Base-by-base conservation (phyloP, 257 asterid species). In the Jaltomata sinuosa region DNA sequence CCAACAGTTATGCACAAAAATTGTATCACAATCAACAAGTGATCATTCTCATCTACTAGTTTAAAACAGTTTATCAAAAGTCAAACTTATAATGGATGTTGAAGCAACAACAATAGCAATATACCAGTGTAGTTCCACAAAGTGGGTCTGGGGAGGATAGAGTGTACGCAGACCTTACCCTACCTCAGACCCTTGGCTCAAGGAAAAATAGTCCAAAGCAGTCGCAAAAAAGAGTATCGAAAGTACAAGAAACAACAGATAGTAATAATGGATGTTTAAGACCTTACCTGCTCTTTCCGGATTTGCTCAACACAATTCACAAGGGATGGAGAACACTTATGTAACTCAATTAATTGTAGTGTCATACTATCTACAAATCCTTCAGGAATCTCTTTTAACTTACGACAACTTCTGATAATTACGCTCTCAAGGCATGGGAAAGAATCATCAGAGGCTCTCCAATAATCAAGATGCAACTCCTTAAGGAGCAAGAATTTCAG, bases 401-500 rank as follows among this genome's bases (percentile, higher is more conserved):
- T 9, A 29, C 12, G 32, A 42, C 87, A 78, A 11, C 4, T 47
- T 11, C 15, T 34, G 29, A 84, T 27, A 21, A 4, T 57, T 42
- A 78, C 7, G 32, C 57, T 42, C 45, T 78, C 55, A 16, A 79
- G 80, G 50, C n/a, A 38, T 1, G 87, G 72, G 81, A 84, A 84
- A 55, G 21, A 25, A 22, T 11, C 11, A 7, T 57, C 54, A 2
- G 67, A 2, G 11, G 84, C 81, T 25, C 57, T 61, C 76, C 80
- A 68, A 8, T 40, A 38, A 52, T 36, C 62, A n/a, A 80, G 29
- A 85, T 18, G 27, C 14, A 34, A 67, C 81, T 36, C 59, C 62
- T 53, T 61, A 80, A 85, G 32, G 74, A 64, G 50, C 64, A 80
- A 80, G 22, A 25, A 83, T 61, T 68, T 85, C 22, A 85, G 54